Evolutionary conservation across 148 eudicot genomes (phyloP).

Genomic region (Amaranthus hypochondriacus): DNA sequence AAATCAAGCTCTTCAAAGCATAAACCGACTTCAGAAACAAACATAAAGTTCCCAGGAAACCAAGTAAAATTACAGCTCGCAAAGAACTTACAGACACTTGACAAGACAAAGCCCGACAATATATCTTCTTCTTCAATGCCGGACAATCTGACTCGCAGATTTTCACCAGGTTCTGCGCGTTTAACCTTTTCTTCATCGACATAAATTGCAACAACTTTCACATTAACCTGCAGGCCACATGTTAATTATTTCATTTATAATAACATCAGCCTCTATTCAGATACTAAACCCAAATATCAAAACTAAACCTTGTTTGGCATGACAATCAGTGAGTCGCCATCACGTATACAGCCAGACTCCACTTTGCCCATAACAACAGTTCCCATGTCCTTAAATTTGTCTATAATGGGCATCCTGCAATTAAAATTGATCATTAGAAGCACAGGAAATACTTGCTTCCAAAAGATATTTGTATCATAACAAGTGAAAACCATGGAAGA

Average conservation of each 20-base stretch:
- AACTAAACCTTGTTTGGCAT: slow-evolving; percentile 87
- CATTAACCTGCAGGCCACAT: slow-evolving; percentile 54
- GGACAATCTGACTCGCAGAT: slow-evolving; percentile 69
- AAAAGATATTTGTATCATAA: not conserved
- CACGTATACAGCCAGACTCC: slow-evolving; percentile 78
- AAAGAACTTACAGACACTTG: slow-evolving; percentile 48
- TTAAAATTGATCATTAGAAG: not conserved
- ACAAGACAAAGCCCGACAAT: slow-evolving; percentile 67
- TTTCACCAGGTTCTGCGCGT: slow-evolving; percentile 86
- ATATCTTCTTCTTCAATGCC: slow-evolving; percentile 92
- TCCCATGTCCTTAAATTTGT: slow-evolving; percentile 88
- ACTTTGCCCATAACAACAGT: slow-evolving; percentile 93
- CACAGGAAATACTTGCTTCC: not conserved
- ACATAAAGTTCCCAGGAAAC: no score
- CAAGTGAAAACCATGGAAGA: not conserved
- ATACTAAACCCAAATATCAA: not conserved
- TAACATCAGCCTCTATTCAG: not conserved
- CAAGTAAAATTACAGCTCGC: not conserved
- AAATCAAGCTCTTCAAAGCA: no score
- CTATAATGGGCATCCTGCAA: slow-evolving; percentile 71
- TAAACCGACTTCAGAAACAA: no score
- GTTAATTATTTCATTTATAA: not conserved
- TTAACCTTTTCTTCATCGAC: slow-evolving; percentile 73
- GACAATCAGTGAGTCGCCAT: slow-evolving; percentile 63
- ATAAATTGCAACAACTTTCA: slow-evolving; percentile 69